Evolutionary conservation across 2,329 filamentous ascomycete genomes (phyloP).

Genomic region (Fusarium lateritium): DNA sequence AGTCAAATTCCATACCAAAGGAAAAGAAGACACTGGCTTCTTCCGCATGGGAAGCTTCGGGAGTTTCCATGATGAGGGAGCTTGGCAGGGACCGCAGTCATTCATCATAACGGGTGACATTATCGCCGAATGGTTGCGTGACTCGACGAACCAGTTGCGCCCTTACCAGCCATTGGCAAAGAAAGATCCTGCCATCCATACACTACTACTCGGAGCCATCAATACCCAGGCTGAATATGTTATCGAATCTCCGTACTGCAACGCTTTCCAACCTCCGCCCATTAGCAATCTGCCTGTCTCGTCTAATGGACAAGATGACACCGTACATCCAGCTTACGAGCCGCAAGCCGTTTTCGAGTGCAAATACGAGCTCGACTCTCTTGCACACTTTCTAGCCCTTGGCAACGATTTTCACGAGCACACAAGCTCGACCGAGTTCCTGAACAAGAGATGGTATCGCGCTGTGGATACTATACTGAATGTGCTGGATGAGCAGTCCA

Average conservation of each 20-base stretch:
- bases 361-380: constrained; percentile 98
- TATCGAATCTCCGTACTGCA: constrained; percentile 95
- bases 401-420: constrained; percentile 88
- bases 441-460: constrained; percentile 82
- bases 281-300: constrained; percentile 81
- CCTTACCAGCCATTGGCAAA: constrained; percentile 90
- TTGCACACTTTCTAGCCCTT: constrained; percentile 90
- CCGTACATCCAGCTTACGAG: constrained; percentile 89
- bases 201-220: constrained; percentile 90
- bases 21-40: constrained; percentile 58
- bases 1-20: constrained; percentile 86
- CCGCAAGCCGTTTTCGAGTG: constrained; percentile 92
- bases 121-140: constrained; percentile 91
- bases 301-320: constrained; percentile 85
- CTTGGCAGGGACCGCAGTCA: constrained; percentile 88
- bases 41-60: constrained; percentile 53
- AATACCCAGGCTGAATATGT: constrained; percentile 97
- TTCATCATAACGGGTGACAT: constrained; percentile 97
- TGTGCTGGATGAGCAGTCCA: constrained; percentile 84
- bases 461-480: constrained; percentile 82
- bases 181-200: constrained; percentile 83
- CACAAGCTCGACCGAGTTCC: constrained; percentile 82
- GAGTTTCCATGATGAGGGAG: constrained; percentile 63
- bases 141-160: constrained; percentile 92
- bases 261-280: constrained; percentile 95